Evolutionary conservation across 2,329 filamentous ascomycete species (phyloP), one percentile per base, ranked within the genome.

Genomic region (Clonostachys solani): DNA sequence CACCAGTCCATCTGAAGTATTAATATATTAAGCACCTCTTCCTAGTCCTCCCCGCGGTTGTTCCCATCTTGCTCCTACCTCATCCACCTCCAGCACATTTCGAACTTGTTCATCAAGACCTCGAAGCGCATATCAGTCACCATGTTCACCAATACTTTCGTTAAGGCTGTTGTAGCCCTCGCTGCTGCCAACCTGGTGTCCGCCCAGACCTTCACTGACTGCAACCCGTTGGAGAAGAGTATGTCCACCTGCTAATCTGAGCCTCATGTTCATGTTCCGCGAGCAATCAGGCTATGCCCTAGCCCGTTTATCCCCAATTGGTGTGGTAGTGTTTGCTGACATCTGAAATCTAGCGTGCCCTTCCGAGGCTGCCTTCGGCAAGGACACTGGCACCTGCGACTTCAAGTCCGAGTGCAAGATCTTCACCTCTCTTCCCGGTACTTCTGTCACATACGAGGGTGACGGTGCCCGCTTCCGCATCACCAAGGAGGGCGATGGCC

Each of bases 291-390:
- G 36, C 36, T 38, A n/a, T 10, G 16, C 33, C 5, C 13, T 16
- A 12, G 9, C 18, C 17, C 17, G 19, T 17, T 17, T 2, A 23
- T 35, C 13, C n/a, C 15, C n/a, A 23, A 17, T 23, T 2, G 15
- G 13, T 10, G 35, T 16, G 33, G 16, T 13, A 19, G 16, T 19
- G 40, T 42, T 15, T 42, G 13, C n/a, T 19, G 16, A 17, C 45
- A 47, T 47, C 60, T 63, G 47, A 66, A 53, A 5, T 9, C n/a
- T 47, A 80, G 78, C 60, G 34, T 97, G 92, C 71, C 81, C 87
- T 44, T 66, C 86, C 49, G 78, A 95, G 63, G 78, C 87, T 52
- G 92, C 92, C 12, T 76, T 96, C 13, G 90, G 88, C 45, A 83
- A 64, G 70, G 71, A 65, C 40, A 51, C 50, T 18, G 56, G 69